A percentile compares a stretch with the other conserved stretches of the same genome.
These are phyloP conservation scores for Epithele typhae DNA, from an alignment of 768 basidiomycete genomes.

Conservation along the genomic window DNA sequence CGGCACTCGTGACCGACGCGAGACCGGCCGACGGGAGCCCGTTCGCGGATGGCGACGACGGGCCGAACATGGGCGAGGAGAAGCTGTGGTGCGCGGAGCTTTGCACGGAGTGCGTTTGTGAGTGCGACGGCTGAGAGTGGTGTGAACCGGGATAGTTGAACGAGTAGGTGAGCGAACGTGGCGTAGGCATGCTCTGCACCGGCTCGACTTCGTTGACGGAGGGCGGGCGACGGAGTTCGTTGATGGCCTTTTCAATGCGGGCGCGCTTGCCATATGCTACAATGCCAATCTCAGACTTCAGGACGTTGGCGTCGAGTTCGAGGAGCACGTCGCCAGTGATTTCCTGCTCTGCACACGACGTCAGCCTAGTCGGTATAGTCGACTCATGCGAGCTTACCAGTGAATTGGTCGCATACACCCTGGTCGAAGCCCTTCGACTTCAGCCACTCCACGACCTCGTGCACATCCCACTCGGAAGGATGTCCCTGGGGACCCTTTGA, in stretches of 20 bases:
- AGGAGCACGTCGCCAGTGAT: conserved; percentile 96
- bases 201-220: conserved; percentile 52
- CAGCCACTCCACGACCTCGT: conserved; percentile 89
- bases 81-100: conserved; percentile 31
- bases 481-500: conserved; percentile 34
- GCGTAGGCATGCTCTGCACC: conserved; percentile 15
- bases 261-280: conserved; percentile 91
- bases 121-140: conserved; percentile 32
- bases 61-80: conserved; percentile 13
- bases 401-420: conserved; percentile 80
- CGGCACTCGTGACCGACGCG: conserved; percentile 24
- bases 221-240: conserved; percentile 75
- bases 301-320: conserved; percentile 85
- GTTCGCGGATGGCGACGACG: conserved; percentile 7
- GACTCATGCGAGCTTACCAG: conserved; percentile 65
- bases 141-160: conserved; percentile 19
- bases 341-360: conserved; percentile 75
- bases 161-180: conserved; percentile 21
- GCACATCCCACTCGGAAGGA: conserved; percentile 79
- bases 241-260: conserved; percentile 89
- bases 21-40: conserved; percentile 15
- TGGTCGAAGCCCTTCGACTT: conserved; percentile 81
- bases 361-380: no score
- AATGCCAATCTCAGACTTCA: conserved; percentile 93
- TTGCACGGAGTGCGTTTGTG: conserved; percentile 26